These are phyloP conservation scores for Themeda triandra DNA, from an alignment of 176 grass and related monocot species.

Conservation along the genomic window DNA sequence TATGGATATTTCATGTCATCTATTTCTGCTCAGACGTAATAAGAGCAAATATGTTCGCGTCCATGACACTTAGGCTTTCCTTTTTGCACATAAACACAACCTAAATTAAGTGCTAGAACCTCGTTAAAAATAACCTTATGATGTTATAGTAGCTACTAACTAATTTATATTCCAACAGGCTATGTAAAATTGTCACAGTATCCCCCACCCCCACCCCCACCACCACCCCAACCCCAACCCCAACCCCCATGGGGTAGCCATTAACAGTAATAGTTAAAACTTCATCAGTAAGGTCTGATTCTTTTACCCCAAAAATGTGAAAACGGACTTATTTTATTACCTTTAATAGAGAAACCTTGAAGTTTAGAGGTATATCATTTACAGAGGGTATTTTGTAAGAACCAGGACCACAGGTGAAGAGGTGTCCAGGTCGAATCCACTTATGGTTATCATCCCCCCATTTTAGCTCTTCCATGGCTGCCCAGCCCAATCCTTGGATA, in stretches of 20 bases:
- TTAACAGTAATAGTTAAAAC: not conserved
- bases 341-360: slow-evolving; percentile 90
- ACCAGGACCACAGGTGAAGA: slow-evolving; percentile 85
- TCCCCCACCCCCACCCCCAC: too few relatives aligned
- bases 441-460: slow-evolving; percentile 91
- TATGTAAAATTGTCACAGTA: not conserved
- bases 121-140: not conserved
- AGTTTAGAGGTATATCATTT: slow-evolving; percentile 92
- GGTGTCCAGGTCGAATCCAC: slow-evolving; percentile 85
- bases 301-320: not conserved
- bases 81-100: not conserved
- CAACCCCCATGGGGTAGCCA: too few relatives aligned
- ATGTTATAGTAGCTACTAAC: not conserved
- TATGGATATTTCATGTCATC: not conserved
- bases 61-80: not conserved
- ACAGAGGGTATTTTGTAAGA: slow-evolving; percentile 93
- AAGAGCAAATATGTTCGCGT: not conserved
- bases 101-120: not conserved
- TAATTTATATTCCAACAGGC: not conserved
- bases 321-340: slow-evolving; percentile 21
- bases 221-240: too few relatives aligned
- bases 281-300: not conserved
- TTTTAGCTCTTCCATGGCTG: slow-evolving; percentile 91
- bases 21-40: not conserved
- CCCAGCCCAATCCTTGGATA: slow-evolving; percentile 94